Evolutionary conservation across 2,329 filamentous ascomycete genomes (phyloP).

Genomic region (Coleophoma eucalyptorum): DNA sequence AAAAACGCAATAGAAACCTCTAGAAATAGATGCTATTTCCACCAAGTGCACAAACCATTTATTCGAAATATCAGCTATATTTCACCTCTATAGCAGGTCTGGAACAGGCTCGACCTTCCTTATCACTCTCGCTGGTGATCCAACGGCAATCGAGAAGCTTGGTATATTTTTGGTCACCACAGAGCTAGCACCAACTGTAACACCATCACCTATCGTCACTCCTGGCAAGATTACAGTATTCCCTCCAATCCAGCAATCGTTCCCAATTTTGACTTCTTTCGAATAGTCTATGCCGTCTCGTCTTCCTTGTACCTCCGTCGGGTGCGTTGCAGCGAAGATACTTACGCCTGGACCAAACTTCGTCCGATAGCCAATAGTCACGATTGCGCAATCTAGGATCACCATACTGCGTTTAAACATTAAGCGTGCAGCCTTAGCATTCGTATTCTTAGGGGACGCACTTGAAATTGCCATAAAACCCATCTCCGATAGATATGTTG

Average conservation of each 20-base stretch:
- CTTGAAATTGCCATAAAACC: constrained; percentile 63
- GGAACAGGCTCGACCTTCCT: constrained; percentile 32
- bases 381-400: constrained; percentile 68
- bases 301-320: constrained; percentile 54
- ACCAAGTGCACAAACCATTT: not conserved
- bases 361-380: constrained; percentile 33
- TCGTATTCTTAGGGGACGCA: constrained; percentile 6
- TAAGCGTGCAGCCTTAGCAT: not conserved
- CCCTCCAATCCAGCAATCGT: constrained; percentile 53
- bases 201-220: constrained; percentile 47
- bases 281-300: constrained; percentile 44
- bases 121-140: constrained; percentile 43
- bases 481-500: constrained; percentile 57
- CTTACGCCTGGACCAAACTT: constrained; percentile 66
- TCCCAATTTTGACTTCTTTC: constrained; percentile 39
- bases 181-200: constrained; percentile 45
- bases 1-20: too few relatives aligned
- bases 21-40: constrained; percentile 17
- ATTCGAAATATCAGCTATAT: not conserved
- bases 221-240: constrained; percentile 45
- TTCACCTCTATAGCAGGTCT: not conserved
- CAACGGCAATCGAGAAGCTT: constrained; percentile 43
- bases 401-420: constrained; percentile 1
- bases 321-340: constrained; percentile 69
- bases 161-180: constrained; percentile 47